Conservation (phyloP, 2,329 filamentous ascomycete genomes). For the Clathrospora elynae region DNA sequence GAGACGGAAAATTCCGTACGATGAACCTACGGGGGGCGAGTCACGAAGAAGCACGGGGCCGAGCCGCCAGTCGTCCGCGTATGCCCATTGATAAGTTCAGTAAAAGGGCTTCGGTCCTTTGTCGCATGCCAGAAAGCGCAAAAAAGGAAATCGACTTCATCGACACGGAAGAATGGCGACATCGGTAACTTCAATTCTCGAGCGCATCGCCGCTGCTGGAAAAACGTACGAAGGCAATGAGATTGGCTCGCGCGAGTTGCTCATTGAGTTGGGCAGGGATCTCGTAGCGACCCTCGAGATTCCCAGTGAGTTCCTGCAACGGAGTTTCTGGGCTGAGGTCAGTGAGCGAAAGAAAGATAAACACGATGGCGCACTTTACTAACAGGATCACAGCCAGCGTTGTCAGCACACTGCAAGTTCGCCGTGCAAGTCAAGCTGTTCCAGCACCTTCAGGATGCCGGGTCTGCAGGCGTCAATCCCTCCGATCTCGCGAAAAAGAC, state of each 20-base stretch:
- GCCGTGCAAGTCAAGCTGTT: constrained; percentile 48
- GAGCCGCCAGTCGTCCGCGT: no score
- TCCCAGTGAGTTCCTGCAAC: constrained; percentile 47
- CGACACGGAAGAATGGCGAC: constrained; percentile 7
- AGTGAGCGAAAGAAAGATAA: constrained; percentile 9
- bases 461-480: constrained; percentile 28
- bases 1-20: no score
- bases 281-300: constrained; percentile 47
- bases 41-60: no score
- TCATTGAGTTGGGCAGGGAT: constrained; percentile 46
- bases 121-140: no score
- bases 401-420: constrained; percentile 45
- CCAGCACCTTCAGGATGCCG: constrained; percentile 38
- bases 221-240: constrained; percentile 41
- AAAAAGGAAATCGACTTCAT: no score
- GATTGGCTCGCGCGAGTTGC: constrained; percentile 45
- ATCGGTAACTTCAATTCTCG: constrained; percentile 23
- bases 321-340: constrained; percentile 51
- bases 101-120: no score
- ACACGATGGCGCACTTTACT: background rate
- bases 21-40: no score
- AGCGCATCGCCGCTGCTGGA: constrained; percentile 27
- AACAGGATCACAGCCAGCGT: constrained; percentile 36
- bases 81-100: no score
- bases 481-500: constrained; percentile 38